These are phyloP conservation scores for Phylloporus sp. DNA, from an alignment of 1,284 basidiomycete genomes.

Conservation along the genomic window DNA sequence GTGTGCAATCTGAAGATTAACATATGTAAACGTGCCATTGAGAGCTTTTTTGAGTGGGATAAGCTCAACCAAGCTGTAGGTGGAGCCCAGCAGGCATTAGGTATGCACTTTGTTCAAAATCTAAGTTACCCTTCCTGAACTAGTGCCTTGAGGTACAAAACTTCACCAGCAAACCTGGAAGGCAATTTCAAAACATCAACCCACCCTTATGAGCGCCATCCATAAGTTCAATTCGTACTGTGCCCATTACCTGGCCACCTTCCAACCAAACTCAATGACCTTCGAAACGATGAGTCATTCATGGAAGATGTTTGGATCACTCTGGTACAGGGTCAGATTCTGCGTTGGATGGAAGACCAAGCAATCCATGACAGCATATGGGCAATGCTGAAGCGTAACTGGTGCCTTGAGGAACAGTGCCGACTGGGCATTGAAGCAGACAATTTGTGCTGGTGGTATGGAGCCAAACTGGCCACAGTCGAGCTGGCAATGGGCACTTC, in stretches of 20 bases:
- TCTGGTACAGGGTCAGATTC: constrained; percentile 17
- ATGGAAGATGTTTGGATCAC: constrained; percentile 47
- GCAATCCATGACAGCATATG: constrained; percentile 37
- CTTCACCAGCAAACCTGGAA: constrained; percentile 10
- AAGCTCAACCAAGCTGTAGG: constrained; percentile 38
- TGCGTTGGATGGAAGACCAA: constrained; percentile 40
- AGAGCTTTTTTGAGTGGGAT: constrained; percentile 45
- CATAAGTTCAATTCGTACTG: constrained; percentile 13
- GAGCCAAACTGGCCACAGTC: constrained; percentile 18
- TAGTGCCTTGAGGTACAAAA: constrained; percentile 2
- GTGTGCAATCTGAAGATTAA: constrained; percentile 43
- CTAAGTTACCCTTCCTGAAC: no score
- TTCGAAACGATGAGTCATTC: constrained; percentile 35
- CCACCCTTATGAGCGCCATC: constrained; percentile 11
- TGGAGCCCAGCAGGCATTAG: constrained; percentile 34
- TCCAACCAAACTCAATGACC: constrained; percentile 31
- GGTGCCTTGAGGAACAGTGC: constrained; percentile 33
- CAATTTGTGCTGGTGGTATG: constrained; percentile 16
- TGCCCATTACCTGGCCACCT: constrained; percentile 37
- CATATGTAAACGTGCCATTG: constrained; percentile 40
- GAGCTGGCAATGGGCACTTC: constrained; percentile 18
- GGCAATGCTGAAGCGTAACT: constrained; percentile 33
- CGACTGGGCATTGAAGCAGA: constrained; percentile 27
- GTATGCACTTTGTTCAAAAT: constrained; percentile 14
- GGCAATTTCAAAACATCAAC: constrained; percentile 8